Percentiles rank a stretch among this genome's conserved stretches.
These are phyloP conservation scores for Starmerella powellii DNA, from an alignment of 805 yeast genomes.

Conservation along the genomic window DNA sequence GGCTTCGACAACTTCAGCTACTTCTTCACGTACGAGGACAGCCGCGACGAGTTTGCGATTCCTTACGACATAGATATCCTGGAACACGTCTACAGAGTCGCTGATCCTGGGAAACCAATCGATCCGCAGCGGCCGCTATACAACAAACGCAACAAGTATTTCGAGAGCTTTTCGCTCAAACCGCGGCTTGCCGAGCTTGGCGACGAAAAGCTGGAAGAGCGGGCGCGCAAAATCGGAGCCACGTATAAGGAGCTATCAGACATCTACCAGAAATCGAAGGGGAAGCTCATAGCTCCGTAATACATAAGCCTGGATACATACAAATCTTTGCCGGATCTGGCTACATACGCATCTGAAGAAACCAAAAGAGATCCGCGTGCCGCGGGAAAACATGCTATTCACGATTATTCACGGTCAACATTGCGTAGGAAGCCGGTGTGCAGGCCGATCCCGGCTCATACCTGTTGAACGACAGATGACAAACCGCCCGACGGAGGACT, in stretches of 20 bases:
- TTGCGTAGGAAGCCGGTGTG: too few relatives aligned
- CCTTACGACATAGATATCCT: conserved; percentile 21
- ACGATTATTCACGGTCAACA: too few relatives aligned
- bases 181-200: conserved; percentile 3
- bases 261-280: conserved; percentile 16
- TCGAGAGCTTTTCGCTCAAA: conserved; percentile 13
- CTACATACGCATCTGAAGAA: too few relatives aligned
- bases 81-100: conserved; percentile 14
- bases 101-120: conserved; percentile 12
- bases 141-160: conserved; percentile 16
- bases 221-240: conserved; percentile 8
- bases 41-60: conserved; percentile 11
- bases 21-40: conserved; percentile 20
- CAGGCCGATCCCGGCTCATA: too few relatives aligned
- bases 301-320: too few relatives aligned
- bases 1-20: conserved; percentile 23
- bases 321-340: too few relatives aligned
- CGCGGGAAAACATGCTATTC: too few relatives aligned
- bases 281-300: conserved; percentile 5
- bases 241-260: conserved; percentile 16
- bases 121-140: conserved; percentile 13
- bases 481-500: too few relatives aligned
- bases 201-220: conserved; percentile 7
- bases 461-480: too few relatives aligned
- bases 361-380: too few relatives aligned